These are phyloP conservation scores for Coemansia sp. DNA, from an alignment of 192 early-diverging fungal genomes.

Conservation along the genomic window DNA sequence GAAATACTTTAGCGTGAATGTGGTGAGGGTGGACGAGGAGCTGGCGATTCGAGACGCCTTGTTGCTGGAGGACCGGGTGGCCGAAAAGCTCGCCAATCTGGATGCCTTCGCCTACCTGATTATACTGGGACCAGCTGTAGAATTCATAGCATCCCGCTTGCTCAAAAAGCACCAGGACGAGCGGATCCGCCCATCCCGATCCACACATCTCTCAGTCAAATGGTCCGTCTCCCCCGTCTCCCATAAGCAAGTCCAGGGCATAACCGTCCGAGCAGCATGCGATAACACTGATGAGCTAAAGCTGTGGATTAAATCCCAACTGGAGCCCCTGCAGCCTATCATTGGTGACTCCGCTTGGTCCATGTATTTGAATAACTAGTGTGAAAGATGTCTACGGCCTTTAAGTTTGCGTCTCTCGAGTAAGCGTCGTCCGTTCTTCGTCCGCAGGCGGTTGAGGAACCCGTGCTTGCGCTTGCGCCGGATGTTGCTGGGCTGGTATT, in stretches of 20 bases:
- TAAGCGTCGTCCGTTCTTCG: constrained; percentile 73
- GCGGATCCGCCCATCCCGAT: constrained; percentile 27
- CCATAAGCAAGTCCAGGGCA: constrained; percentile 16
- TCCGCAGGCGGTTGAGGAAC: constrained; percentile 79
- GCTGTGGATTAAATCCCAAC: constrained; percentile 28
- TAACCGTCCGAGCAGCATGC: constrained; percentile 38
- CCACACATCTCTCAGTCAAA: not conserved
- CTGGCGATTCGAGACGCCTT: constrained; percentile 39
- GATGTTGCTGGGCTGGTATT: constrained; percentile 89
- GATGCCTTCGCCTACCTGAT: constrained; percentile 45
- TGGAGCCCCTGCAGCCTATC: constrained; percentile 10
- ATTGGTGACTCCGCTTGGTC: constrained; percentile 48
- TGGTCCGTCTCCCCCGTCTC: constrained; percentile 51
- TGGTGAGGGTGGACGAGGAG: not conserved
- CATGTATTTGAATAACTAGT: constrained; percentile 59
- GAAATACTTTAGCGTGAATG: constrained; percentile 55
- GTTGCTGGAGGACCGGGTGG: constrained; percentile 10
- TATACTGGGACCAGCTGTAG: constrained; percentile 25
- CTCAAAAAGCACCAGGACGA: constrained; percentile 19
- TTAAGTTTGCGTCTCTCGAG: constrained; percentile 76
- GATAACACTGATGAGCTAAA: constrained; percentile 29
- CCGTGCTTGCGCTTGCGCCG: constrained; percentile 91
- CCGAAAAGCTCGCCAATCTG: not conserved
- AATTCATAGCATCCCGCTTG: constrained; percentile 11
- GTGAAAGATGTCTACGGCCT: constrained; percentile 83